Base-by-base conservation (phyloP, 306 rosid species). In the Morella rubra region DNA sequence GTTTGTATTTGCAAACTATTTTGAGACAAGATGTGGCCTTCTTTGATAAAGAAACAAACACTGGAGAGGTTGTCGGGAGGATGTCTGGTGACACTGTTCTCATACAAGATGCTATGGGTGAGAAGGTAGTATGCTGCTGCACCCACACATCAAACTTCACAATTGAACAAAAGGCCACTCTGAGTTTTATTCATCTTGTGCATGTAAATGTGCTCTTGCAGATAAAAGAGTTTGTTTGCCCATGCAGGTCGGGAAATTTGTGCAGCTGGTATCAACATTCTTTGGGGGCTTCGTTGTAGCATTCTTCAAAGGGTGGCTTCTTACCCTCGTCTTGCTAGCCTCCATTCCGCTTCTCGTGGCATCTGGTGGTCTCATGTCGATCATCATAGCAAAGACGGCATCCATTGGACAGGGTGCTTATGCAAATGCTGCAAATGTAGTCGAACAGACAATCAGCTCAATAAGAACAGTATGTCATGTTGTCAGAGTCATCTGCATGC, bases 71-170 rank as follows among this genome's bases (percentile, higher is more conserved):
- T 4, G 59, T 93, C 22, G 93, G 93, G 16, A 88, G 97, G 79
- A 93, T 93, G 98, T 93, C 98, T 0, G 98, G 98, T 1, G 98
- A 93, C 78, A 91, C 97, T 0, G 96, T 93, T 84, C 93, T 91
- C 22, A 93, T 93, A 59, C 98, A 93, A 87, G 98, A 93, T 49
- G 98, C 98, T 76, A 91, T 93, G 98, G 98, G 97, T 12, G 98
- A 93, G 83, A 92, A 92, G 95, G 97, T 86, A 86, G 44, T 50
- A n/a, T 24, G 42, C 37, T 56, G 79, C 20, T 55, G 69, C 19
- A 16, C 42, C 66, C 27, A 4, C 56, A 3, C 65, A 73, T 69
- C 40, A 65, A n/a, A 59, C 51, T 46, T 49, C 37, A 69, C 74
- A 50, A 40, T 53, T 68, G 58, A 55, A 27, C 24, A 32, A 20